Evolutionary conservation across 2,329 filamentous ascomycete species (phyloP), one percentile per base, ranked within the genome.

Genomic region (Ascochyta rabiei): DNA sequence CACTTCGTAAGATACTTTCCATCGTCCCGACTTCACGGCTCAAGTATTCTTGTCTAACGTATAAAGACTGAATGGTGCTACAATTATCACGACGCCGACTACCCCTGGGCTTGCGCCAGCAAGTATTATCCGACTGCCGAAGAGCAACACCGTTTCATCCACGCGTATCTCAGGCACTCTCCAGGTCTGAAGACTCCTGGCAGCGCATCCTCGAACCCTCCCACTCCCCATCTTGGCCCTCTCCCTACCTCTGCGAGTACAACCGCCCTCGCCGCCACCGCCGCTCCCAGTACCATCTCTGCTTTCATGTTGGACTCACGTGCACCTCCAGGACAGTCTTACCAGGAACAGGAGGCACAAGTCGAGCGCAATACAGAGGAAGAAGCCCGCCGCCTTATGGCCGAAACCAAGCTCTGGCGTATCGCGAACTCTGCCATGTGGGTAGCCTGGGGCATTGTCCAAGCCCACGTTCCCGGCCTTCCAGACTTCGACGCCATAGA

Each of bases 401-500:
- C 88, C 35, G 92, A 98, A 77, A 87, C 91, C 2, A 82, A 86
- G 15, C 80, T 96, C 40, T 99, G 95, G 95, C 86, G 95, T 3
- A 81, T 90, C 0, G 90, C 91, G 34, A 96, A 95, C 76, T 92
- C 89, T 31, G 91, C 91, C 2, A 86, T 90, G 76, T 99, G 95
- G 95, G 86, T 96, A 21, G 90, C 92, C 1, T 99, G 95, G 95
- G 95, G 95, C 21, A 91, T 98, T 58, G 89, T 99, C 46, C 95
- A 99, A 77, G 93, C 95, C 42, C 93, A 95, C 72, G 82, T 96
- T 1, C 87, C 90, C 0, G 90, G 87, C 0, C 80, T 93, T 71
- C 85, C 88, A 16, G 76, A 78, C 15, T 79, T 80, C 31, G 77
- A 75, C 13, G 57, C 62, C 1, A 51, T 60, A 21, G 57, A 64